Conservation (phyloP, 192 early-diverging fungal species). For the Podila verticillata region DNA sequence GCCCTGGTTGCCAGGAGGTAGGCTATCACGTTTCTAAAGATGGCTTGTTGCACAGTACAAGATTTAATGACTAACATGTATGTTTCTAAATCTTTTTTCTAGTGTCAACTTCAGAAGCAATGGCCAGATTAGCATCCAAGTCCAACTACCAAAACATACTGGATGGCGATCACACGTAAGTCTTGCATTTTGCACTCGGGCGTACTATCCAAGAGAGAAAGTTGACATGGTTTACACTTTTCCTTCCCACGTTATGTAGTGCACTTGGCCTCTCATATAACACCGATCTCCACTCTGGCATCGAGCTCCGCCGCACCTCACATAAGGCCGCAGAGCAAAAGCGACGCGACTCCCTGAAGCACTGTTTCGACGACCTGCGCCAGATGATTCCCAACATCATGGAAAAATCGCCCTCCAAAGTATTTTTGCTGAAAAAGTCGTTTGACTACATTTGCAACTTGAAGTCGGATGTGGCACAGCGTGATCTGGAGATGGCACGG, state of each 20-base stretch:
- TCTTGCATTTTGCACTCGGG: background rate
- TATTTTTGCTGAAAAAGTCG: slow-evolving; percentile 46
- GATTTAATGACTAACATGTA: slow-evolving; percentile 2
- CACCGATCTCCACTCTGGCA: slow-evolving; percentile 76
- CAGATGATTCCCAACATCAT: slow-evolving; percentile 66
- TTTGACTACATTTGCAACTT: slow-evolving; percentile 50
- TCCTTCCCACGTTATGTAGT: slow-evolving; percentile 19
- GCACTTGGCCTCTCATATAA: slow-evolving; percentile 80
- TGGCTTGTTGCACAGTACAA: no score
- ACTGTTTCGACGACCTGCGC: slow-evolving; percentile 88
- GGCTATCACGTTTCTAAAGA: background rate
- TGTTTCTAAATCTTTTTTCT: slow-evolving; percentile 38
- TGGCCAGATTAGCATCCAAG: slow-evolving; percentile 58
- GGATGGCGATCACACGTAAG: slow-evolving; percentile 85
- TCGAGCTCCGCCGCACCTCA: slow-evolving; percentile 84
- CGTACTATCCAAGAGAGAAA: background rate
- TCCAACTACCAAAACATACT: slow-evolving; percentile 89
- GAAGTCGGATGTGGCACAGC: slow-evolving; percentile 40
- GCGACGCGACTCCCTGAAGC: slow-evolving; percentile 91
- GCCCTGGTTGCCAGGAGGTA: slow-evolving; percentile 45
- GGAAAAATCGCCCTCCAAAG: slow-evolving; percentile 46
- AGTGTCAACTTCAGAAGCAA: slow-evolving; percentile 45
- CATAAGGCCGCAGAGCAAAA: slow-evolving; percentile 98
- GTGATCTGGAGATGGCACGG: slow-evolving; percentile 40
- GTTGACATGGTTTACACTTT: slow-evolving; percentile 2